These are phyloP conservation scores for Cercospora nicotianae DNA, from an alignment of 2,329 filamentous ascomycete genomes.

Conservation along the genomic window DNA sequence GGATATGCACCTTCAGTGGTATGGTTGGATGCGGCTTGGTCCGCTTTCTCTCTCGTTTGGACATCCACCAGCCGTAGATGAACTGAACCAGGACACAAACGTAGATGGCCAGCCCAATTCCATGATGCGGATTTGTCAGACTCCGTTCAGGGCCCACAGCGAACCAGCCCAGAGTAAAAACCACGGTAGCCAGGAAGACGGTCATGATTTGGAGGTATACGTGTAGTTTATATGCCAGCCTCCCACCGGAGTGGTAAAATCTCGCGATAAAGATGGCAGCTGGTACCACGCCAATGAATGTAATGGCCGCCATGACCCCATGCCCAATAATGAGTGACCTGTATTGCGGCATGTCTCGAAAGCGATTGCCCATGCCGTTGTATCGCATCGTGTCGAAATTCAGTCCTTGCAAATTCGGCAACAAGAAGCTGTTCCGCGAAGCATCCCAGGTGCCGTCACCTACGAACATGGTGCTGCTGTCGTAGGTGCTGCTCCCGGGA, in stretches of 20 bases:
- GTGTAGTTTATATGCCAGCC: slow-evolving; percentile 66
- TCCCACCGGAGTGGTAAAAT: slow-evolving; percentile 60
- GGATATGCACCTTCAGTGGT: slow-evolving; percentile 60
- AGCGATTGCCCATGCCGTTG: slow-evolving; percentile 86
- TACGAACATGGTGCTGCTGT: slow-evolving; percentile 71
- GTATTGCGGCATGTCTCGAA: slow-evolving; percentile 68
- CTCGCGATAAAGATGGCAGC: slow-evolving; percentile 70
- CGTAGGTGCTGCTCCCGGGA: slow-evolving; percentile 71
- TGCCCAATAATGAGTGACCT: slow-evolving; percentile 70
- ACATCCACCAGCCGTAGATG: slow-evolving; percentile 66
- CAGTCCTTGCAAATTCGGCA: slow-evolving; percentile 73
- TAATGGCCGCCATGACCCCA: slow-evolving; percentile 68
- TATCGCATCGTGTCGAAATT: slow-evolving; percentile 82
- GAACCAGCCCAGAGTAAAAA: slow-evolving; percentile 74
- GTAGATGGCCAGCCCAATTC: slow-evolving; percentile 78
- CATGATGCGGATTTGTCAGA: slow-evolving; percentile 79
- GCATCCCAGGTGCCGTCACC: slow-evolving; percentile 85
- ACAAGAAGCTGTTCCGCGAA: slow-evolving; percentile 70
- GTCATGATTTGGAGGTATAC: slow-evolving; percentile 72
- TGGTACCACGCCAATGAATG: slow-evolving; percentile 73
- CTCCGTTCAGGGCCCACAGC: slow-evolving; percentile 72
- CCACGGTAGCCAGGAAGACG: slow-evolving; percentile 65
- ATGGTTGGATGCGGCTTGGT: slow-evolving; percentile 53
- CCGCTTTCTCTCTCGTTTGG: slow-evolving; percentile 50
- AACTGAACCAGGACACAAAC: slow-evolving; percentile 70